These are phyloP conservation scores for Polygonum aviculare DNA, from an alignment of 148 eudicot genomes.

Conservation along the genomic window DNA sequence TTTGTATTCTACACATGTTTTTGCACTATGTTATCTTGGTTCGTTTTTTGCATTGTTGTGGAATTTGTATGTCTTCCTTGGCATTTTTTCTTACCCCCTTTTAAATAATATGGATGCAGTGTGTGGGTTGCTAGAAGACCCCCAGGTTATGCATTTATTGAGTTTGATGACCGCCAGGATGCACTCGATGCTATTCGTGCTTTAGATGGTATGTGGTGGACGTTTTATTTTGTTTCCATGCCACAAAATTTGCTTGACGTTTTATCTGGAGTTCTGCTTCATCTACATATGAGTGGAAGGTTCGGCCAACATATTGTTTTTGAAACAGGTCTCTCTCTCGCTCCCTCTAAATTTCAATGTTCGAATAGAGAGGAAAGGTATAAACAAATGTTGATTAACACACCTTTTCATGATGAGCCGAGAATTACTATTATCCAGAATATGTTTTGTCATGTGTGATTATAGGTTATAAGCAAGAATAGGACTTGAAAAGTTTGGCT, in stretches of 20 bases:
- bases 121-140: constrained; percentile 96
- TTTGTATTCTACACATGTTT: neutral
- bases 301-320: neutral
- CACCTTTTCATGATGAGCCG: no score
- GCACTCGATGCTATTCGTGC: constrained; percentile 71
- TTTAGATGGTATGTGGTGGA: constrained; percentile 43
- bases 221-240: neutral
- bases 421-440: no score
- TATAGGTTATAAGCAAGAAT: no score
- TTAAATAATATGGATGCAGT: constrained; percentile 32
- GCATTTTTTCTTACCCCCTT: neutral
- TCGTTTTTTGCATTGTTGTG: neutral
- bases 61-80: neutral
- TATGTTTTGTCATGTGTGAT: no score
- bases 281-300: neutral
- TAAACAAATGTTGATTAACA: no score
- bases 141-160: constrained; percentile 83
- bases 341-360: no score
- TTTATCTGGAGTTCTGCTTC: constrained; percentile 1
- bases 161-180: constrained; percentile 81
- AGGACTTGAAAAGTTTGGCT: no score
- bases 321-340: no score
- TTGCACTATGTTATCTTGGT: neutral
- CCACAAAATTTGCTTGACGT: neutral
- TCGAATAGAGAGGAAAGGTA: no score